These are phyloP conservation scores for Narthecium ossifragum DNA, from an alignment of 106 monocot genomes.

Conservation along the genomic window DNA sequence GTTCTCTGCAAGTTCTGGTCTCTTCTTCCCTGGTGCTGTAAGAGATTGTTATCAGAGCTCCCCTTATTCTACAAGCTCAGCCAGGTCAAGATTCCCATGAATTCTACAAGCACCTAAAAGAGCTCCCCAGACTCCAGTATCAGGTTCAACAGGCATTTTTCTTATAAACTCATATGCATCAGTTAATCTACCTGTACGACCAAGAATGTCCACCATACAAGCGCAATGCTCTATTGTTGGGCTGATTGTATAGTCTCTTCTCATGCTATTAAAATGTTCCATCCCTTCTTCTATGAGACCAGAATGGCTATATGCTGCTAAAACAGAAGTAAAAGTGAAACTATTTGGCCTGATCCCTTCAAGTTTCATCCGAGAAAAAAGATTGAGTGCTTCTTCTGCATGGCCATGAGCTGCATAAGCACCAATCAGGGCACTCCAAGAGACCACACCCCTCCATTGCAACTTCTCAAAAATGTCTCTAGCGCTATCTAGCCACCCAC, in stretches of 20 bases:
- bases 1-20: too few relatives aligned
- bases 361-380: neutral
- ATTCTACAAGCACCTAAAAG: neutral
- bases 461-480: conserved; percentile 1
- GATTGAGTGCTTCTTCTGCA: conserved; percentile 1
- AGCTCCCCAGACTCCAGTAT: conserved; percentile 4
- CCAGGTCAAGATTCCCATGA: conserved; percentile 2
- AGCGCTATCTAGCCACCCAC: neutral
- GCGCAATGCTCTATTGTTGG: neutral
- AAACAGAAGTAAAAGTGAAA: neutral
- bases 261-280: conserved; percentile 3
- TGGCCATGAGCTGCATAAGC: conserved; percentile 7
- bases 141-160: conserved; percentile 4
- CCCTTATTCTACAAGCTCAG: conserved; percentile 1
- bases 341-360: conserved; percentile 1
- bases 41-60: too few relatives aligned
- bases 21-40: too few relatives aligned
- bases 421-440: conserved; percentile 1
- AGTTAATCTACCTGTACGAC: neutral
- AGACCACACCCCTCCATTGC: neutral
- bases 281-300: conserved; percentile 6
- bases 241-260: neutral
- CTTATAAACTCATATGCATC: conserved; percentile 3
- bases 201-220: conserved; percentile 3
- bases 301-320: conserved; percentile 1